These are phyloP conservation scores for Chlorociboria aeruginascens DNA, from an alignment of 495 filamentous ascomycete genomes.

Conservation along the genomic window DNA sequence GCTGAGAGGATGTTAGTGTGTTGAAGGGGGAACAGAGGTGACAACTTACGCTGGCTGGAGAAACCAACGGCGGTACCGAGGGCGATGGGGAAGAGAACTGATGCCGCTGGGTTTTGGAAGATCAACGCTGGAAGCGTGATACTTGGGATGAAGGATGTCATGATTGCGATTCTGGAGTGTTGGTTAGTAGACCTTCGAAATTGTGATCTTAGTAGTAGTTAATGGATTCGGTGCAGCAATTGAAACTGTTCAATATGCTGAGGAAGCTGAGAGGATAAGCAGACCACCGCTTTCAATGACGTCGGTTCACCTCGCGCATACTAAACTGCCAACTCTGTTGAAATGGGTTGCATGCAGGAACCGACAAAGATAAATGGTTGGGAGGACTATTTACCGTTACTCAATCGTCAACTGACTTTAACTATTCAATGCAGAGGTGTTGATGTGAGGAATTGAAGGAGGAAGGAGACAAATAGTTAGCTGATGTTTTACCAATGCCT, in stretches of 20 bases:
- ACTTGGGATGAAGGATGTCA: slow-evolving; percentile 55
- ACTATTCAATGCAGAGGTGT: neutral
- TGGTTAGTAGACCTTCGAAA: neutral
- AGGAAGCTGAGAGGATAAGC: neutral
- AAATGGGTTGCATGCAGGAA: no score
- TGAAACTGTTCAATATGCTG: no score
- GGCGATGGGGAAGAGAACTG: slow-evolving; percentile 56
- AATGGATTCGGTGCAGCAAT: no score
- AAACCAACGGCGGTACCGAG: slow-evolving; percentile 54
- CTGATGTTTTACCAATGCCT: neutral
- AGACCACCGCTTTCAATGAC: slow-evolving; percentile 2
- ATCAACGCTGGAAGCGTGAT: slow-evolving; percentile 50
- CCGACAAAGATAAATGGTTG: neutral
- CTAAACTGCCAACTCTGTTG: no score
- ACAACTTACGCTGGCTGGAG: slow-evolving; percentile 39
- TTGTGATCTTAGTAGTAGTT: neutral
- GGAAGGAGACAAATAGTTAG: neutral
- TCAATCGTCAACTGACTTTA: neutral
- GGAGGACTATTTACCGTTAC: neutral
- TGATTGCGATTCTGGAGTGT: slow-evolving; percentile 22
- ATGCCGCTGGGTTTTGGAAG: slow-evolving; percentile 52
- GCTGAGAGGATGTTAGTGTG: slow-evolving; percentile 21
- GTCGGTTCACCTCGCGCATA: slow-evolving; percentile 3
- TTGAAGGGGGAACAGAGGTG: neutral
- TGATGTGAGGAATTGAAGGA: no score